Evolutionary conservation across 257 asterid genomes (phyloP).

Genomic region (Knoxia roxburghii): DNA sequence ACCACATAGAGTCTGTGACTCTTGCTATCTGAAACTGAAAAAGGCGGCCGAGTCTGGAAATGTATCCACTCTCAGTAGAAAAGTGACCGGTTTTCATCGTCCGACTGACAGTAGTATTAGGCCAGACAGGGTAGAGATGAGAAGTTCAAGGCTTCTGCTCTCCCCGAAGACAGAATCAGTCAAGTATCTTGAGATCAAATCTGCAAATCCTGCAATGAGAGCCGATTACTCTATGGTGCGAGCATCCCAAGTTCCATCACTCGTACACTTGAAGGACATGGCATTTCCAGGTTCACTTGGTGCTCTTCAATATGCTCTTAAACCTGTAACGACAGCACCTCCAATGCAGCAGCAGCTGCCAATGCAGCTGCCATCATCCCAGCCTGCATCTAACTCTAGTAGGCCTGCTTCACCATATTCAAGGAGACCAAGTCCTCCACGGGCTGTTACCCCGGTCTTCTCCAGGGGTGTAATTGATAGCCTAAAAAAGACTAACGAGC

Average conservation of each 20-base stretch:
- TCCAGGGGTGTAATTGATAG: slow-evolving; percentile 84
- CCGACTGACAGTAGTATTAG: slow-evolving; percentile 39
- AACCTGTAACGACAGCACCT: slow-evolving; percentile 47
- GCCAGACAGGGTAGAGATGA: slow-evolving; percentile 39
- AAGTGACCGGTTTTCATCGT: slow-evolving; percentile 39
- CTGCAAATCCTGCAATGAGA: slow-evolving; percentile 38
- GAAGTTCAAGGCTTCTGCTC: slow-evolving; percentile 52
- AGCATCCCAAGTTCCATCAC: slow-evolving; percentile 91
- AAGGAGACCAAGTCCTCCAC: slow-evolving; percentile 87
- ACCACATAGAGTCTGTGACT: slow-evolving; percentile 90
- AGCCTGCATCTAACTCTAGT: slow-evolving; percentile 44
- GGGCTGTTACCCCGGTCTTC: slow-evolving; percentile 57
- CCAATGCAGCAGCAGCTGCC: slow-evolving; percentile 27
- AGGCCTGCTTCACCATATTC: slow-evolving; percentile 85
- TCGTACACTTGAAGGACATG: slow-evolving; percentile 73
- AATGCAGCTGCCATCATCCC: slow-evolving; percentile 39
- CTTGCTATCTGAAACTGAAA: slow-evolving; percentile 63
- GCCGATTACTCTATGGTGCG: slow-evolving; percentile 54
- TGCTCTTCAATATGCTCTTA: slow-evolving; percentile 75
- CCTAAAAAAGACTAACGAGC: slow-evolving; percentile 69
- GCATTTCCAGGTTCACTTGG: slow-evolving; percentile 94
- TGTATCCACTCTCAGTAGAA: slow-evolving; percentile 31
- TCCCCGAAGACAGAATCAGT: slow-evolving; percentile 71
- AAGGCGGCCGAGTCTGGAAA: slow-evolving; percentile 55
- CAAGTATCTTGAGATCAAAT: slow-evolving; percentile 74